phyloP scores from a whole-genome alignment of 495 filamentous ascomycete genomes.

The Neurospora terricola region DNA sequence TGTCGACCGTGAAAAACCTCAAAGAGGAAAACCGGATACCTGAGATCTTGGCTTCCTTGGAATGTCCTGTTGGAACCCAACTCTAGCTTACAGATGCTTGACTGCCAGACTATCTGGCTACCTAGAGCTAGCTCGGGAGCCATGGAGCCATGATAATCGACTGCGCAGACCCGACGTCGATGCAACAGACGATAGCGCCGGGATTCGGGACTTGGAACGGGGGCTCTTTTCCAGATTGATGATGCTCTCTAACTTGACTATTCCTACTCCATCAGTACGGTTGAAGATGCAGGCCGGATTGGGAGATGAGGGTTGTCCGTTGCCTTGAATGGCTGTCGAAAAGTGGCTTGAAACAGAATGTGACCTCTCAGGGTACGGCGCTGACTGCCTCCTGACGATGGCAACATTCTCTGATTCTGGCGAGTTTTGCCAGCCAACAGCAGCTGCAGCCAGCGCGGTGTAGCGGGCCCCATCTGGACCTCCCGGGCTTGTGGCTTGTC shows the following conservation, averaged over 20 bases:
- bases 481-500: slow-evolving; percentile 2
- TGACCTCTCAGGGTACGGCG: background rate
- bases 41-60: background rate
- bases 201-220: background rate
- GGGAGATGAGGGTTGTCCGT: background rate
- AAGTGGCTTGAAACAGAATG: background rate
- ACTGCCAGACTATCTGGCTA: background rate
- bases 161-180: background rate
- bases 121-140: background rate
- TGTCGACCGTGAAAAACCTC: background rate
- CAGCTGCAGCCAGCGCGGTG: slow-evolving; percentile 1
- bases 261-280: background rate
- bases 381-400: slow-evolving; percentile 6
- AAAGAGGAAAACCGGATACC: background rate
- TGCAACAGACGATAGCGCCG: background rate
- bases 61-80: background rate
- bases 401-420: slow-evolving; percentile 5
- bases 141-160: background rate
- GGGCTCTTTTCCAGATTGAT: background rate
- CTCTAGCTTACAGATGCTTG: background rate
- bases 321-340: background rate
- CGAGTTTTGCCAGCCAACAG: slow-evolving; percentile 7
- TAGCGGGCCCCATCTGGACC: slow-evolving; percentile 5
- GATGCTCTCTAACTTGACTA: background rate
- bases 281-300: background rate